Base-by-base conservation (phyloP, 352 stramenopile species). In the Pythium coloratum region DNA sequence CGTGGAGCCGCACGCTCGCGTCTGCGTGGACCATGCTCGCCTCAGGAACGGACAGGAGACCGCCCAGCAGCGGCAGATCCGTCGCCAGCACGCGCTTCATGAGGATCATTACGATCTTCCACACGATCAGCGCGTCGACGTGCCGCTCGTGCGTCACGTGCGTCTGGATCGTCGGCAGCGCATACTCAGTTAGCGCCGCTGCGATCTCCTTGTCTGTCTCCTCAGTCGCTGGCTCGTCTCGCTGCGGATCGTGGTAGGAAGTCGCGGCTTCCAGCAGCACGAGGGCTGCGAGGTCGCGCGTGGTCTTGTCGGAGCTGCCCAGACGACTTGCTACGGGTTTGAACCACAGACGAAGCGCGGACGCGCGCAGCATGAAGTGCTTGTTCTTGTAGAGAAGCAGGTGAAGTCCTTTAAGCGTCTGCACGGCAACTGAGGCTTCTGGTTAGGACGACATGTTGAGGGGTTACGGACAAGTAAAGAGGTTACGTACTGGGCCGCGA, bases 341-440 rank as follows among this genome's bases (percentile, higher is more conserved):
- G 36, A 86, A 69, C 73, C 75, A 92, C 7, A 90, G 72, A 13
- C 40, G 59, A 28, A 92, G 61, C 9, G 77, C 71, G 20, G 67
- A 56, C 2, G 55, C 40, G 13, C 73, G 62, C 6, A 73, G 62
- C 63, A 86, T 64, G 30, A 80, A 71, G 32, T 79, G 40, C 9
- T 78, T 75, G 61, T 77, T 82, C 62, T 89, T 88, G n/a, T 80
- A 54, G 36, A 87, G 28, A 38, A 90, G 55, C 59, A 80, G 49
- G 28, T 84, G 80, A 30, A 92, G 63, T 4, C 80, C 84, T 40
- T 83, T 82, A n/a, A 92, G 54, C 16, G 82, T 82, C 66, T 92
- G 71, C 50, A 90, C 64, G 60, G 85, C 81, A 55, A 90, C 77
- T 86, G 42, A 55, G 14, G 12, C 24, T 3, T 9, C 13, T 49